phyloP scores from a whole-genome alignment of 176 grass and related monocot genomes.

The Stipa capillata region DNA sequence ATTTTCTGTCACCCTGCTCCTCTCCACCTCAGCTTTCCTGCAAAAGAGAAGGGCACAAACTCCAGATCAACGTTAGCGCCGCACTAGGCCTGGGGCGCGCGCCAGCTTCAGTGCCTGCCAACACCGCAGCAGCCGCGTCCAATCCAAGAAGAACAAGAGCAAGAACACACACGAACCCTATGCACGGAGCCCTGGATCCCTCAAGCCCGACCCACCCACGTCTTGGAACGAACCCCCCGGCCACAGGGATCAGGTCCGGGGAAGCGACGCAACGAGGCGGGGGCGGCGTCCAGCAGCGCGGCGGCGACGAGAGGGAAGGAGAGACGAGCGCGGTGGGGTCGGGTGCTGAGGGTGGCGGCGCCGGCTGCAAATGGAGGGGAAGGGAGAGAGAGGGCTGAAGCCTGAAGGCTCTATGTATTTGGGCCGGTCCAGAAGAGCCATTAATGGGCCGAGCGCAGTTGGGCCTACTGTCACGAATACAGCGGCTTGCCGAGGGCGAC shows the following conservation, averaged over 20 bases:
- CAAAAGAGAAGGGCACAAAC: not conserved
- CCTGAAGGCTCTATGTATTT: too few relatives aligned
- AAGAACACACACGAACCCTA: not conserved
- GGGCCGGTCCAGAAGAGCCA: too few relatives aligned
- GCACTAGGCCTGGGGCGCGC: too few relatives aligned
- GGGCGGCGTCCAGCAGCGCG: not conserved
- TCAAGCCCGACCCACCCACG: not conserved
- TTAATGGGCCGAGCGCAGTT: too few relatives aligned
- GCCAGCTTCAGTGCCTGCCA: too few relatives aligned
- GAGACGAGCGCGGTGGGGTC: not conserved
- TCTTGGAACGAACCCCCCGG: too few relatives aligned
- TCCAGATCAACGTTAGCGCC: too few relatives aligned
- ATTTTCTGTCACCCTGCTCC: not conserved
- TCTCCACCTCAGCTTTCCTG: not conserved
- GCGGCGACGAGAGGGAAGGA: not conserved
- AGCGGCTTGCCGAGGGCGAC: too few relatives aligned
- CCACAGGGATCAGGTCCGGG: not conserved
- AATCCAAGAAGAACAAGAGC: too few relatives aligned
- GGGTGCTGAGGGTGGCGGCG: not conserved
- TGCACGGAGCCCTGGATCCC: not conserved
- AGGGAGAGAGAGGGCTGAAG: too few relatives aligned
- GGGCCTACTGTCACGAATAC: too few relatives aligned
- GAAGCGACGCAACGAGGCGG: not conserved
- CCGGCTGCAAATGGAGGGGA: too few relatives aligned
- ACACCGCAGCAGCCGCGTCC: not conserved